A percentile compares a stretch with the other conserved stretches of the same genome.
Conservation (phyloP, 495 filamentous ascomycete species). For the Lepidopterella palustris region DNA sequence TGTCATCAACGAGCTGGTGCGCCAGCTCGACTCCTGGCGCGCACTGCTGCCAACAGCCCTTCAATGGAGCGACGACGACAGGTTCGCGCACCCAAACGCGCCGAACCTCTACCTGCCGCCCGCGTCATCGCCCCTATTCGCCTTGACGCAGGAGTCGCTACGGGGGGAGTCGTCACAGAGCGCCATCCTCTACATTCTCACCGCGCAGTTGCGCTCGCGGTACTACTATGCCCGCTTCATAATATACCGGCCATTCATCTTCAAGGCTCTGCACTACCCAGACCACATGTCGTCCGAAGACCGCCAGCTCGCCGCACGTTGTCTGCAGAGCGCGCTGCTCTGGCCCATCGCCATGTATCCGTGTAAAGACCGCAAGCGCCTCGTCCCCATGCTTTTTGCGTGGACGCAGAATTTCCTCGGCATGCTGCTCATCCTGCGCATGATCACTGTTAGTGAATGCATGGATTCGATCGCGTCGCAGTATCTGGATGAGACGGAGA, state of each 20-base stretch:
- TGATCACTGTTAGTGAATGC: slow-evolving; percentile 45
- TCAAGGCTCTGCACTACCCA: slow-evolving; percentile 55
- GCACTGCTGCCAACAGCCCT: slow-evolving; percentile 46
- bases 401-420: slow-evolving; percentile 54
- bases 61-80: slow-evolving; percentile 49
- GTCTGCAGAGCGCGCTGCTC: slow-evolving; percentile 45
- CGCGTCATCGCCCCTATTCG: not conserved
- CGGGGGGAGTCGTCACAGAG: slow-evolving; percentile 34
- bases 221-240: slow-evolving; percentile 57
- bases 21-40: slow-evolving; percentile 51
- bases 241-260: slow-evolving; percentile 53
- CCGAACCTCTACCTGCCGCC: not conserved
- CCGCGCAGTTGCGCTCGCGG: slow-evolving; percentile 49
- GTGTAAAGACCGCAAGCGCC: slow-evolving; percentile 47
- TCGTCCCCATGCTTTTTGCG: slow-evolving; percentile 52
- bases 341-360: slow-evolving; percentile 56
- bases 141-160: not conserved
- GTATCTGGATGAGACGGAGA: slow-evolving; percentile 43
- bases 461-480: slow-evolving; percentile 45
- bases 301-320: slow-evolving; percentile 45
- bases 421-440: slow-evolving; percentile 49
- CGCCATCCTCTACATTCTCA: slow-evolving; percentile 47
- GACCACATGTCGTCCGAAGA: slow-evolving; percentile 49
- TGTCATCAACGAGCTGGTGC: slow-evolving; percentile 43
- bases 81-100: slow-evolving; percentile 34